Evolutionary conservation across 176 grass and related monocot genomes (phyloP), one percentile per base, ranked within the genome.

Genomic region (Ensete ventricosum): DNA sequence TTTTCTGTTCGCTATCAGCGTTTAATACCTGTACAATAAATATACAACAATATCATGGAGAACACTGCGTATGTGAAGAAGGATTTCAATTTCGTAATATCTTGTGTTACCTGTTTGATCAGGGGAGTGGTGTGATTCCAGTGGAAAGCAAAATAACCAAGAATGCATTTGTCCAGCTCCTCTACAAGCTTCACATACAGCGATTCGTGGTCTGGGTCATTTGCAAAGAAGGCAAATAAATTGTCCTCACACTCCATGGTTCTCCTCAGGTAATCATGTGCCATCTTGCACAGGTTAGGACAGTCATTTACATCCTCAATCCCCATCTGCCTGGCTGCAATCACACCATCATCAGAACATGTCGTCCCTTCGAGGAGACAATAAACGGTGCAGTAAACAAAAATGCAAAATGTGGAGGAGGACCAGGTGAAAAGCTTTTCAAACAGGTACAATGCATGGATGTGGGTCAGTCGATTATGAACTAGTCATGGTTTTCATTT

Each of bases 141-240:
- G 19, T 96, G 89, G 80, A 92, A 92, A 0, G 84, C 86, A 79
- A 96, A 96, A 54, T 96, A 96, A 5, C 75, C 84, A 1, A 96
- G 78, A 19, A 92, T 89, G 76, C 92, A 96, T 20, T 79, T 89
- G n/a, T 96, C 92, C 29, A 96, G 11, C 86, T 96, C 92, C 65
- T 96, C 86, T 2, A 89, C 24, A 7, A 96, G 77, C 62, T 89
- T 89, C 22, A 89, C 82, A 63, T 91, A 96, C 14, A 89, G 82
- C 3, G 82, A 24, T 22, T 85, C 89, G 3, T 75, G 79, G 51
- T 92, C 73, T 1, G 53, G 69, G 9, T 13, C 55, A 14, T 54
- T 77, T 1, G 69, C 50, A 13, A 96, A 85, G 48, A 87, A 81
- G 6, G 72, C 89, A 71, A 77, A 91, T 12, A 96, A 85, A 65